Conservation (phyloP, 108 stramenopile genomes). For the Skeletonema costatum region DNA sequence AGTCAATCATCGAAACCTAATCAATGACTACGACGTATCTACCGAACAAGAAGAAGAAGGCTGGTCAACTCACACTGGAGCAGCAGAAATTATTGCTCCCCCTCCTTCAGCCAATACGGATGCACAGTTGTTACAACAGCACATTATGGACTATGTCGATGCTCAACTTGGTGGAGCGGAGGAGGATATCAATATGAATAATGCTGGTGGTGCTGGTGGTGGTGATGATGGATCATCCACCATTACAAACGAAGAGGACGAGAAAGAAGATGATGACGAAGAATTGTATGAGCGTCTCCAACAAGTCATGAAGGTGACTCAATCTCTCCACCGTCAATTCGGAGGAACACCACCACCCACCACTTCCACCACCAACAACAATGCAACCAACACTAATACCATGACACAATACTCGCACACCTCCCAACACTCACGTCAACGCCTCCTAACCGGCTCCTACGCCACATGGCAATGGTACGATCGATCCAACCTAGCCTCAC, state of each 20-base stretch:
- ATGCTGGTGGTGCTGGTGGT: not conserved
- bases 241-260: too few relatives aligned
- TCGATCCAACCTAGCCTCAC: constrained; percentile 17
- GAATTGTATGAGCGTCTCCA: not conserved
- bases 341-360: not conserved
- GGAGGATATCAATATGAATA: not conserved
- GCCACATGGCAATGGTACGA: constrained; percentile 43
- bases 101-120: not conserved
- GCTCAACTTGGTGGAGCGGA: not conserved
- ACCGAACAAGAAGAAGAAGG: not conserved
- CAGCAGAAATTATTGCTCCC: not conserved
- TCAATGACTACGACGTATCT: not conserved
- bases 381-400: not conserved
- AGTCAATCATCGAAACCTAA: not conserved
- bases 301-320: constrained; percentile 4
- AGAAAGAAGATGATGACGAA: not conserved
- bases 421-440: constrained; percentile 12
- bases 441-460: constrained; percentile 46
- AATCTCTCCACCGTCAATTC: constrained; percentile 1
- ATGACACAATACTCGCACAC: not conserved
- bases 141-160: not conserved
- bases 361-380: not conserved
- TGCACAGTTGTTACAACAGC: not conserved
- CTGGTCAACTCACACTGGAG: not conserved
- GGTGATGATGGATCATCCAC: too few relatives aligned